phyloP scores from a whole-genome alignment of 352 stramenopile species.

The Phytophthora cryptogea region DNA sequence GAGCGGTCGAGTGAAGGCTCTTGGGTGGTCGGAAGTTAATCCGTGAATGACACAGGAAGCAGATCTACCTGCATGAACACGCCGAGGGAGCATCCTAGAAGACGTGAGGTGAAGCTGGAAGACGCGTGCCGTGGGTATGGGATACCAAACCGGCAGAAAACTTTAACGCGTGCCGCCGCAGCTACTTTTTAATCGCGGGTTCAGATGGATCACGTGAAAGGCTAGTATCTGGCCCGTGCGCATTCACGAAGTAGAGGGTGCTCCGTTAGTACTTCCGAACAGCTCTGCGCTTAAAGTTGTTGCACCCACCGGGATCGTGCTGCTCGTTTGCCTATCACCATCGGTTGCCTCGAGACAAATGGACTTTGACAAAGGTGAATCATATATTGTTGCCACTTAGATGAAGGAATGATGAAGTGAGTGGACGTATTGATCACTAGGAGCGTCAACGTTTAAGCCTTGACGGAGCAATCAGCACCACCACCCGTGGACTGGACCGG shows the following conservation, averaged over 20 bases:
- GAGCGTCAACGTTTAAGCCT: slow-evolving; percentile 1
- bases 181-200: slow-evolving; percentile 2
- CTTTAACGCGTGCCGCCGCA: not conserved
- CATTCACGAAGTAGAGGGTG: not conserved
- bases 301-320: not conserved
- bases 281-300: slow-evolving; percentile 15
- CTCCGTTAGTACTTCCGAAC: too few relatives aligned
- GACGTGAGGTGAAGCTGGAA: not conserved
- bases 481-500: slow-evolving; percentile 13
- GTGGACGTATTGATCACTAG: not conserved
- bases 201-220: slow-evolving; percentile 4
- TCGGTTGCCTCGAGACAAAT: too few relatives aligned
- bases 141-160: not conserved
- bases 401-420: not conserved
- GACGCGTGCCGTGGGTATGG: not conserved
- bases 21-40: slow-evolving; percentile 18
- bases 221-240: not conserved
- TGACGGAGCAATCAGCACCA: slow-evolving; percentile 12
- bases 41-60: slow-evolving; percentile 15
- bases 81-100: not conserved
- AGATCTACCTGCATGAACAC: not conserved
- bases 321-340: not conserved
- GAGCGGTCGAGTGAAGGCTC: not conserved
- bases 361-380: not conserved
- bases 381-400: not conserved